phyloP scores from a whole-genome alignment of 352 stramenopile genomes.

The Globisporangium parvum region DNA sequence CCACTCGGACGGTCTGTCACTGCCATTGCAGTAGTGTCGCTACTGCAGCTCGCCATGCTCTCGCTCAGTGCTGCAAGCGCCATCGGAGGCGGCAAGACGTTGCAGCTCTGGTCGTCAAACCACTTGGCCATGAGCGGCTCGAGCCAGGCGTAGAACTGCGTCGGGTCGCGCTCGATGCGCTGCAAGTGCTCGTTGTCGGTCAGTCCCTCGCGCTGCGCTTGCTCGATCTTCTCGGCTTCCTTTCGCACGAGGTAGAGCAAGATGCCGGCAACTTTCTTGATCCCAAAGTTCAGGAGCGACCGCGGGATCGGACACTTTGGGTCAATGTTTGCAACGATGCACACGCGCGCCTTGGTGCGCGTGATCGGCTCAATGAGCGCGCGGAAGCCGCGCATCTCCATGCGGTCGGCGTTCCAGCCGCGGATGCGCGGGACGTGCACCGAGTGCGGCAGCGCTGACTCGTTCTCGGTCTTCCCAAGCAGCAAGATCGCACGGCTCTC shows the following conservation, averaged over 20 bases:
- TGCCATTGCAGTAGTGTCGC: background rate
- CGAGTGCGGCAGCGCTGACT: conserved; percentile 19
- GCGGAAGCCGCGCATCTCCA: conserved; percentile 69
- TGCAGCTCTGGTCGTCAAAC: conserved; percentile 41
- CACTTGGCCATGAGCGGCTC: conserved; percentile 57
- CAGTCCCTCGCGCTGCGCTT: conserved; percentile 33
- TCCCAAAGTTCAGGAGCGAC: conserved; percentile 69
- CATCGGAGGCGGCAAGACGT: conserved; percentile 28
- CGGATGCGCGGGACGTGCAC: conserved; percentile 44
- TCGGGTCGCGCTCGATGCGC: conserved; percentile 61
- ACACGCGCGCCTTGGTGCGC: conserved; percentile 55
- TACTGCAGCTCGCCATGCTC: conserved; percentile 1
- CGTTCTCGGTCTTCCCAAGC: conserved; percentile 49
- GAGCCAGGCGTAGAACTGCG: conserved; percentile 74
- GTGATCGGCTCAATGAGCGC: conserved; percentile 71
- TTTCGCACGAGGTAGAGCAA: conserved; percentile 70
- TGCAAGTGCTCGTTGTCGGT: conserved; percentile 45
- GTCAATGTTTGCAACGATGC: conserved; percentile 76
- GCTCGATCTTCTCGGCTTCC: conserved; percentile 76
- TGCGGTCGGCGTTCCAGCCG: conserved; percentile 67
- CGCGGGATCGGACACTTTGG: conserved; percentile 70
- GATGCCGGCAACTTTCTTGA: conserved; percentile 80
- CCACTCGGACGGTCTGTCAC: background rate
- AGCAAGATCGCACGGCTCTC: conserved; percentile 67
- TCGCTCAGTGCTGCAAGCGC: conserved; percentile 6